Base-by-base conservation (phyloP, 2,329 filamentous ascomycete genomes). In the Dactylonectria estremocensis region DNA sequence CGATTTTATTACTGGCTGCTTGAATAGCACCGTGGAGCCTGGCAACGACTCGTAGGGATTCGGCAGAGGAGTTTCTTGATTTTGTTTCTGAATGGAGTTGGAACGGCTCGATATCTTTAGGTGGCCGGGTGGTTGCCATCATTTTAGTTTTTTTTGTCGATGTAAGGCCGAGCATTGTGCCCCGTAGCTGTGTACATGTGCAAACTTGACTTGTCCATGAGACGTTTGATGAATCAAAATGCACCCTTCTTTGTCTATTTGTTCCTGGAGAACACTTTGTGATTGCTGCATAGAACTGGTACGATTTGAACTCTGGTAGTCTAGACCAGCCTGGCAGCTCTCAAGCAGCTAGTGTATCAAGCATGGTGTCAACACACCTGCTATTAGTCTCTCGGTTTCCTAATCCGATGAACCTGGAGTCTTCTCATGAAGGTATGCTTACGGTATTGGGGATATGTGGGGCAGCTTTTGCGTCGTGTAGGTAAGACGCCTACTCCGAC, bases 21-120 rank as follows among this genome's bases (percentile, higher is more conserved):
- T 40, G 63, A 52, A 55, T 35, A 46, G 52, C 52, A 60, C 35
- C 18, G 22, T 20, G 18, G 50, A 33, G 18, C 24, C 24, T 22
- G 43, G 53, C 16, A 54, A 67, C 37, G 59, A 28, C 37, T 24
- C 33, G 48, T 20, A 31, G 57, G 20, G 48, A 63, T 54, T 14
- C 53, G 48, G 53, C 16, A 28, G 43, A 45, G 58, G 64, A 63
- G 53, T 63, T 67, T 62, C n/a, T 53, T 20, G 58, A 37, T 5
- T 24, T 59, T 40, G 22, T 65, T 55, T 31, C 53, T 14, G 20
- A 20, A 37, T 53, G 53, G 57, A 61, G 53, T 61, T 64, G 18
- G 28, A 50, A 48, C 18, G 22, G 24, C 24, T 31, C 14, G 48
- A 52, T 37, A 55, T 62, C 22, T 18, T 16, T 31, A 8, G n/a